phyloP scores from a whole-genome alignment of 805 yeast genomes.

The Zygosaccharomyces bailii region DNA sequence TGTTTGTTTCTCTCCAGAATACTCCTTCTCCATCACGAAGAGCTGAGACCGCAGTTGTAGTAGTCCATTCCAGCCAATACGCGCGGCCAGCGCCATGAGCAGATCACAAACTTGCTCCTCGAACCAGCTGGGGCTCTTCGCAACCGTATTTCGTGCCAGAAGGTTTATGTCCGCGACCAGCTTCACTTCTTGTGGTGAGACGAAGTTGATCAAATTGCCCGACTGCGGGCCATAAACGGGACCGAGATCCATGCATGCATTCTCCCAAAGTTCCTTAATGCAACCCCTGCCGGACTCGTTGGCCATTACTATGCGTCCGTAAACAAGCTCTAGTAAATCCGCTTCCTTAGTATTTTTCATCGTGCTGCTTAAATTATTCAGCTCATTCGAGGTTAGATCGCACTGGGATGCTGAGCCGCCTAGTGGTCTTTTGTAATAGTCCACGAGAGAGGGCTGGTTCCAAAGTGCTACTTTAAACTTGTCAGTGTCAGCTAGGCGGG shows the following conservation, averaged over 20 bases:
- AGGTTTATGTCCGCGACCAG: conserved; percentile 27
- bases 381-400: conserved; percentile 26
- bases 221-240: conserved; percentile 36
- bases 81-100: conserved; percentile 61
- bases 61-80: conserved; percentile 80
- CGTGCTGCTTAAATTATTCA: conserved; percentile 23
- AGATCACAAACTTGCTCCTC: conserved; percentile 56
- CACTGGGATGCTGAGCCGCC: conserved; percentile 18
- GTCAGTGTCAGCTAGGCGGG: conserved; percentile 28
- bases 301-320: conserved; percentile 35
- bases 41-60: conserved; percentile 62
- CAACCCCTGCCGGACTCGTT: conserved; percentile 25
- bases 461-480: conserved; percentile 22
- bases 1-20: conserved; percentile 23
- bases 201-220: conserved; percentile 30
- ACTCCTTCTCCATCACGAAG: conserved; percentile 80
- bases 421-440: conserved; percentile 30
- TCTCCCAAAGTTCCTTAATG: conserved; percentile 27
- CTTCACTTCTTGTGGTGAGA: conserved; percentile 30
- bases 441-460: conserved; percentile 14
- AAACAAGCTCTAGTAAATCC: conserved; percentile 25
- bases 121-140: conserved; percentile 30
- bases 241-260: conserved; percentile 27
- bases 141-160: conserved; percentile 30
- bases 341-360: conserved; percentile 27